These are phyloP conservation scores for Podaxis sp. DNA, from an alignment of 768 basidiomycete genomes.

Conservation along the genomic window DNA sequence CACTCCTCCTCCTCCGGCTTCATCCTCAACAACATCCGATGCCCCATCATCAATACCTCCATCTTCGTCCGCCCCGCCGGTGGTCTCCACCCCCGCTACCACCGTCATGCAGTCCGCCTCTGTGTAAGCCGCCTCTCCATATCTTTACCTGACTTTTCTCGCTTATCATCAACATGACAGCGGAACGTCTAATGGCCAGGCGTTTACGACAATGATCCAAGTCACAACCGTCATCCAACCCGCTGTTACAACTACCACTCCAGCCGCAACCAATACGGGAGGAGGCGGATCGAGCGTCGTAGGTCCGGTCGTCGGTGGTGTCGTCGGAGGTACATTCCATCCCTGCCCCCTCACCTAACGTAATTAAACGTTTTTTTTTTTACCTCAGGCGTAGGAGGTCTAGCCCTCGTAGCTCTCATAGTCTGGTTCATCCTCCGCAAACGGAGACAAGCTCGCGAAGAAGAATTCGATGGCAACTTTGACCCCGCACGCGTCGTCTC, in stretches of 20 bases:
- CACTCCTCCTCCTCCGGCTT: not conserved
- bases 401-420: constrained; percentile 22
- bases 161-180: not conserved
- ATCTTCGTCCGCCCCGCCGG: not conserved
- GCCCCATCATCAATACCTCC: not conserved
- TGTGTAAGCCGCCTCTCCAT: constrained; percentile 4
- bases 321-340: constrained; percentile 41
- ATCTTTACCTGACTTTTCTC: not conserved
- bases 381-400: constrained; percentile 27
- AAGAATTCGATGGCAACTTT: constrained; percentile 40
- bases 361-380: not conserved
- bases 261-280: not conserved
- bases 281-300: constrained; percentile 21
- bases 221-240: constrained; percentile 26
- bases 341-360: not conserved
- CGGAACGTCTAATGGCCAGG: constrained; percentile 25
- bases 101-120: not conserved
- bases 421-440: constrained; percentile 26
- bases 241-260: constrained; percentile 19
- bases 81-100: not conserved
- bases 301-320: constrained; percentile 49
- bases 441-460: constrained; percentile 21
- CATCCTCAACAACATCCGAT: not conserved
- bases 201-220: constrained; percentile 25
- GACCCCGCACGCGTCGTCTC: constrained; percentile 29